Conservation (phyloP, 2,329 filamentous ascomycete genomes). For the Aspergillus pseudoviridinutans region DNA sequence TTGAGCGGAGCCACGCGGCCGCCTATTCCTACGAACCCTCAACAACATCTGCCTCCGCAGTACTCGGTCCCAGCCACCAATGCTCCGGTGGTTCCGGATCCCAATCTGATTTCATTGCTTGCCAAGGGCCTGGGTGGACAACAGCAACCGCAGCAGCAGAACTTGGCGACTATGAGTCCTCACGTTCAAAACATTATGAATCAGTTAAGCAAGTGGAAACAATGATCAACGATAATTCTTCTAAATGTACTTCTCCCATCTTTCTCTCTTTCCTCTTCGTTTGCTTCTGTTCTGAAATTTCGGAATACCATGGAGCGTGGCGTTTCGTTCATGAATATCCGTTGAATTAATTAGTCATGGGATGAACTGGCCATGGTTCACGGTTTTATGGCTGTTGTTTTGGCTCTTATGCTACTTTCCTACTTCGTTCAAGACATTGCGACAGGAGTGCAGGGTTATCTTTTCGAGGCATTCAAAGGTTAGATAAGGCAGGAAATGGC, state of each 20-base stretch:
- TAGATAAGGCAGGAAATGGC: slow-evolving; percentile 6
- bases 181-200: slow-evolving; percentile 49
- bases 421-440: slow-evolving; percentile 4
- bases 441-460: slow-evolving; percentile 8
- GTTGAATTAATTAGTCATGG: slow-evolving; percentile 8
- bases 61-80: slow-evolving; percentile 27
- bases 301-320: slow-evolving; percentile 13
- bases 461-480: not conserved
- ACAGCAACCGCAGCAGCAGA: slow-evolving; percentile 32
- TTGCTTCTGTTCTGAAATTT: slow-evolving; percentile 9
- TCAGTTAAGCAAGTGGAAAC: slow-evolving; percentile 45
- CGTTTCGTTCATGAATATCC: slow-evolving; percentile 12
- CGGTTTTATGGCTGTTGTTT: slow-evolving; percentile 8
- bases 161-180: slow-evolving; percentile 28
- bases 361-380: not conserved
- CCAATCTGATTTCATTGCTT: slow-evolving; percentile 36
- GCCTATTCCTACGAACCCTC: slow-evolving; percentile 29
- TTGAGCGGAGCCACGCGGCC: slow-evolving; percentile 37
- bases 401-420: slow-evolving; percentile 5
- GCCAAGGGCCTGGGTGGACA: slow-evolving; percentile 36
- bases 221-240: slow-evolving; percentile 30
- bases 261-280: slow-evolving; percentile 14
- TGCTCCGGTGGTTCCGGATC: slow-evolving; percentile 28
- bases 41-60: slow-evolving; percentile 24
- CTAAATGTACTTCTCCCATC: slow-evolving; percentile 14